Evolutionary conservation across 306 rosid species (phyloP).

Genomic region (Cercis canadensis): DNA sequence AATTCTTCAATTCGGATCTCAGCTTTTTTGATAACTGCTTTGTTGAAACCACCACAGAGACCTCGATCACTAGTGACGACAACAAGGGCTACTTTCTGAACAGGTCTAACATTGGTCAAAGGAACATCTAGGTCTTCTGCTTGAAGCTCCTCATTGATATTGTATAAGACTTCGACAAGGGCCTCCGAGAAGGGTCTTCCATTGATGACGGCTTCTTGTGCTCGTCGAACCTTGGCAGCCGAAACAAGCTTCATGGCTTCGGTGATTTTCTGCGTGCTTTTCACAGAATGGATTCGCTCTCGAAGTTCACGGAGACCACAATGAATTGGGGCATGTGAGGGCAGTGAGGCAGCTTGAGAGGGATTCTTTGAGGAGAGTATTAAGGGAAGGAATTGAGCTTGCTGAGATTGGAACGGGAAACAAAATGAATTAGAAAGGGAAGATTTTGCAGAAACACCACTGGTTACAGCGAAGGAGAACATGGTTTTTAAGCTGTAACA

Average conservation of each 20-base stretch:
- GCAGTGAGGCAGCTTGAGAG: slow-evolving; percentile 27
- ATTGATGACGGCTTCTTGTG: slow-evolving; percentile 79
- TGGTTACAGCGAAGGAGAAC: slow-evolving; percentile 26
- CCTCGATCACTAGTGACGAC: slow-evolving; percentile 71
- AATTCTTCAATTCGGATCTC: slow-evolving; percentile 52
- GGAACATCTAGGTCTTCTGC: slow-evolving; percentile 60
- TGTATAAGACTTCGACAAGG: slow-evolving; percentile 57
- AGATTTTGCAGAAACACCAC: slow-evolving; percentile 42
- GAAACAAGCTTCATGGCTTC: slow-evolving; percentile 84
- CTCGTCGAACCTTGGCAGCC: slow-evolving; percentile 78
- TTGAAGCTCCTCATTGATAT: slow-evolving; percentile 60
- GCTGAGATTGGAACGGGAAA: slow-evolving; percentile 21
- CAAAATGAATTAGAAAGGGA: slow-evolving; percentile 23
- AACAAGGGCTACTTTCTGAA: slow-evolving; percentile 63
- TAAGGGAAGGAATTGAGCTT: slow-evolving; percentile 34
- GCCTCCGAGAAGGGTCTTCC: slow-evolving; percentile 70
- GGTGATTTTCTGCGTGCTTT: slow-evolving; percentile 69
- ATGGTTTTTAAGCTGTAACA: slow-evolving; percentile 13
- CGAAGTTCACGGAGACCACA: slow-evolving; percentile 66
- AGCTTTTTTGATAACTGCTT: slow-evolving; percentile 52
- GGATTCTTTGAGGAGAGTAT: background rate
- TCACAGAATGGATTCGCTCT: slow-evolving; percentile 55
- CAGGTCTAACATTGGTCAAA: slow-evolving; percentile 51
- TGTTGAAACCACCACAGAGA: slow-evolving; percentile 80
- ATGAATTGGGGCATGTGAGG: slow-evolving; percentile 26